Percentiles rank a stretch among this genome's conserved stretches.
Evolutionary conservation across 1,139 yeast genomes (phyloP).

Genomic region (Protomyces arabidopsidicola): DNA sequence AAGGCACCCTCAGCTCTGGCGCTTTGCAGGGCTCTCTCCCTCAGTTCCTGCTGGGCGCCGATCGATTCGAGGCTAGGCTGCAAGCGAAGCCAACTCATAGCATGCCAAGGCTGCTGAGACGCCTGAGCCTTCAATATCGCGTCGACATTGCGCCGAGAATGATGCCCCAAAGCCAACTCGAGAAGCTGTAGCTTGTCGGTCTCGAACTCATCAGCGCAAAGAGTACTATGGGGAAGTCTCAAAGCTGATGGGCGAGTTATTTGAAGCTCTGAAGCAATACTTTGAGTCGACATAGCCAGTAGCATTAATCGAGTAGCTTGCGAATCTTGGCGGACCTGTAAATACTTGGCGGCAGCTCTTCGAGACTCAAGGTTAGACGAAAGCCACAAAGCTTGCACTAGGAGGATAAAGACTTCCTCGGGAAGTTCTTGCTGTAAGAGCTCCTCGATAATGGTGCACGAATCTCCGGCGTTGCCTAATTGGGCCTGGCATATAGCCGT

Average conservation of each 20-base stretch:
- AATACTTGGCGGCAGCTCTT: no score
- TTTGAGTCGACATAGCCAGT: no score
- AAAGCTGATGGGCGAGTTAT: no score
- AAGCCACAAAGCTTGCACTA: background rate
- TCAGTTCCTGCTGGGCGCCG: background rate
- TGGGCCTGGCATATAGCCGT: background rate
- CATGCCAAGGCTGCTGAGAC: background rate
- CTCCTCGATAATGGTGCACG: constrained; percentile 1
- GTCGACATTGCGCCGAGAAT: background rate
- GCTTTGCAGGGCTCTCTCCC: background rate
- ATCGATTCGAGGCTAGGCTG: background rate
- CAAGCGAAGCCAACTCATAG: background rate
- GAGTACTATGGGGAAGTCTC: no score
- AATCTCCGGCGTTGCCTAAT: background rate
- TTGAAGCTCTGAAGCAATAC: no score
- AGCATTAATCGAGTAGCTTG: no score
- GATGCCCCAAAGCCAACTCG: background rate
- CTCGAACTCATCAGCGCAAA: background rate
- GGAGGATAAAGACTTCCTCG: background rate
- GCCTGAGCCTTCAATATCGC: background rate
- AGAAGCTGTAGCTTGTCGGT: background rate
- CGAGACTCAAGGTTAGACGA: background rate
- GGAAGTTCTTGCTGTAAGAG: background rate
- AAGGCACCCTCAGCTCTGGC: background rate
- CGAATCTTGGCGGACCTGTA: no score